A percentile compares a stretch with the other conserved stretches of the same genome.
These are phyloP conservation scores for Yamadazyma sp. DNA, from an alignment of 805 yeast species.

Conservation along the genomic window DNA sequence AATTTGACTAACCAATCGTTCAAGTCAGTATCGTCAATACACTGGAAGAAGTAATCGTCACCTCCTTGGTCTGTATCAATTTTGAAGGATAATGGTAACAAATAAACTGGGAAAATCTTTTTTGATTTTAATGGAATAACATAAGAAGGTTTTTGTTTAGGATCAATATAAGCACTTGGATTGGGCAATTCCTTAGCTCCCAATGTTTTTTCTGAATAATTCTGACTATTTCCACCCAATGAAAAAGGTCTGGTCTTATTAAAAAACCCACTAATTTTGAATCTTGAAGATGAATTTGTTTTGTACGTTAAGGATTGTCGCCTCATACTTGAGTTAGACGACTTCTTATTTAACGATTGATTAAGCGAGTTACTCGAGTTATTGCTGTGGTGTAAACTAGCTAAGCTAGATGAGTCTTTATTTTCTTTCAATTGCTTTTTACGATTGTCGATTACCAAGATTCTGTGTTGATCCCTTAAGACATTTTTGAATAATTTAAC, in stretches of 20 bases:
- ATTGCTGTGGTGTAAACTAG: constrained; percentile 3
- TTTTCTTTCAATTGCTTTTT: constrained; percentile 24
- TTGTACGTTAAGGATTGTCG: constrained; percentile 41
- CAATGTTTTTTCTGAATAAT: constrained; percentile 42
- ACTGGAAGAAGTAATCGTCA: constrained; percentile 65
- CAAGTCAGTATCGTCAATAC: constrained; percentile 56
- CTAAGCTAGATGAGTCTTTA: background rate
- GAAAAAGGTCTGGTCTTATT: constrained; percentile 55
- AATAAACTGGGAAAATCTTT: constrained; percentile 51
- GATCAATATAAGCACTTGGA: constrained; percentile 36
- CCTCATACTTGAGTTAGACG: constrained; percentile 26
- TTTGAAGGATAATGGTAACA: constrained; percentile 47
- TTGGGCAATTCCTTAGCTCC: constrained; percentile 60
- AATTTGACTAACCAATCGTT: constrained; percentile 67
- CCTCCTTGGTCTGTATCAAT: constrained; percentile 39
- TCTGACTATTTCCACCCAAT: constrained; percentile 16
- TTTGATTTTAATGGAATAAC: constrained; percentile 45
- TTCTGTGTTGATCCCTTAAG: constrained; percentile 29
- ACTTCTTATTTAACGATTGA: constrained; percentile 22
- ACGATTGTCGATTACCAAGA: constrained; percentile 29
- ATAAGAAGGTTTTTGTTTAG: constrained; percentile 49
- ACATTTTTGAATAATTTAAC: constrained; percentile 26
- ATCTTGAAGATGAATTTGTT: constrained; percentile 37
- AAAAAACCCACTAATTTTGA: constrained; percentile 58
- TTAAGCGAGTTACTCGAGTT: constrained; percentile 1